Percentiles rank a stretch among this genome's conserved stretches.
Conservation (phyloP, 805 yeast genomes). For the Nakazawaea populi region DNA sequence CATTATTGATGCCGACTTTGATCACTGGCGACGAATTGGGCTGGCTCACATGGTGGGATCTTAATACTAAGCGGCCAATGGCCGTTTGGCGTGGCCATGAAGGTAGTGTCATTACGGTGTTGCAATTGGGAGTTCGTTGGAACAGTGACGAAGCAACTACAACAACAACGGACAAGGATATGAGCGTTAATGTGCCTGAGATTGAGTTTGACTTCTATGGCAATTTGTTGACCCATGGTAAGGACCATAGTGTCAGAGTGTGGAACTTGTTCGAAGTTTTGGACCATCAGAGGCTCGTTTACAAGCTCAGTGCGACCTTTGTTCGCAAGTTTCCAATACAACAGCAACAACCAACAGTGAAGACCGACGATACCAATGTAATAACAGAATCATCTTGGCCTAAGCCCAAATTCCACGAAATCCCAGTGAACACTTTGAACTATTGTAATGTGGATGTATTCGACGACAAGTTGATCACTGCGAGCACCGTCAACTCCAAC, state of each 20-base stretch:
- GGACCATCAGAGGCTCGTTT: slow-evolving; percentile 12
- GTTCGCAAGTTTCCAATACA: slow-evolving; percentile 15
- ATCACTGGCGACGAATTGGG: slow-evolving; percentile 61
- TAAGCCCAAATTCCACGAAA: slow-evolving; percentile 28
- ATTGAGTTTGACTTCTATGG: slow-evolving; percentile 28
- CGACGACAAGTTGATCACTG: slow-evolving; percentile 37
- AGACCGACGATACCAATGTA: too few species aligned
- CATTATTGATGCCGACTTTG: slow-evolving; percentile 29
- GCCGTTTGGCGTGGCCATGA: slow-evolving; percentile 58
- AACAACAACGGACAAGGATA: too few species aligned
- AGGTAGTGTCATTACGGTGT: slow-evolving; percentile 41
- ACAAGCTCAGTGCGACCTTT: slow-evolving; percentile 14
- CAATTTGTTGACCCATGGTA: slow-evolving; percentile 55
- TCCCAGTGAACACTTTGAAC: slow-evolving; percentile 71
- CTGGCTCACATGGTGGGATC: slow-evolving; percentile 58
- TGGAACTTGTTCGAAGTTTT: slow-evolving; percentile 32
- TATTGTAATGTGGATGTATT: slow-evolving; percentile 56
- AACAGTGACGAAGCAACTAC: background rate
- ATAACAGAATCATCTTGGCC: slow-evolving; percentile 12
- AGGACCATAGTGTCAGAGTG: slow-evolving; percentile 50
- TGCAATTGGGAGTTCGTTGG: slow-evolving; percentile 36
- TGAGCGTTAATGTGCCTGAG: slow-evolving; percentile 10
- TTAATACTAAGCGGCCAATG: slow-evolving; percentile 48
- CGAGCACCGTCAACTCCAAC: slow-evolving; percentile 60
- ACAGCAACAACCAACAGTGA: slow-evolving; percentile 10